These are phyloP conservation scores for Cruciata laevipes DNA, from an alignment of 257 asterid genomes.

Conservation along the genomic window DNA sequence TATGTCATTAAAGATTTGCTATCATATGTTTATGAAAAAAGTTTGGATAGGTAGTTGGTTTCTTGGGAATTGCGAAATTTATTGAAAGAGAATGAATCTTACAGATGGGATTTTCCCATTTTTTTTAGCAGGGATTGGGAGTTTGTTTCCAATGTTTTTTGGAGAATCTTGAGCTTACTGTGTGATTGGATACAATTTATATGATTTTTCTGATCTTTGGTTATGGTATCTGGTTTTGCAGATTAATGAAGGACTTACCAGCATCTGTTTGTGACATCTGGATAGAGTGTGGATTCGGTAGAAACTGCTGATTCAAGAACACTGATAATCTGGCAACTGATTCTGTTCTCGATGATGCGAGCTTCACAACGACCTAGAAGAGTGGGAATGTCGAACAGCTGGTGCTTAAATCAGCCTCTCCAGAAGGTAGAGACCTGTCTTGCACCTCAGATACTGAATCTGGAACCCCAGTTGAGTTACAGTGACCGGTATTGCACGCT, in stretches of 20 bases:
- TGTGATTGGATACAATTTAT: not conserved
- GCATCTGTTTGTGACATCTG: slow-evolving; percentile 4
- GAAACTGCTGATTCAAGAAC: not conserved
- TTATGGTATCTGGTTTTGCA: not conserved
- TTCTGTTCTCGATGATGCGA: slow-evolving; percentile 30
- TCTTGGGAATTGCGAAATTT: not conserved
- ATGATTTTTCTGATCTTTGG: not conserved
- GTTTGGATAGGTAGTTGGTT: not conserved
- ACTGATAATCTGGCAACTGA: not conserved
- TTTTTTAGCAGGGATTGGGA: not conserved
- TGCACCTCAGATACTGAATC: slow-evolving; percentile 35
- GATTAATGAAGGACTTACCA: not conserved
- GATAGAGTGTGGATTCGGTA: slow-evolving; percentile 2
- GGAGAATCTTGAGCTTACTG: not conserved
- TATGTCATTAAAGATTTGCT: not conserved
- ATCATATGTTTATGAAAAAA: not conserved
- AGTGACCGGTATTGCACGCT: slow-evolving; percentile 42
- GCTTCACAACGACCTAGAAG: slow-evolving; percentile 36
- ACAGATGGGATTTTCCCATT: not conserved
- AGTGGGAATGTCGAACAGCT: slow-evolving; percentile 38
- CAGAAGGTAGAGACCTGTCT: slow-evolving; percentile 40
- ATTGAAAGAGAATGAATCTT: not conserved
- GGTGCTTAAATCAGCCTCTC: slow-evolving; percentile 36
- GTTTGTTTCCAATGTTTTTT: not conserved
- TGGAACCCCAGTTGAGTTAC: slow-evolving; percentile 32